Evolutionary conservation across 345 rosid genomes (phyloP).

Genomic region (Euphorbia tirucalli): DNA sequence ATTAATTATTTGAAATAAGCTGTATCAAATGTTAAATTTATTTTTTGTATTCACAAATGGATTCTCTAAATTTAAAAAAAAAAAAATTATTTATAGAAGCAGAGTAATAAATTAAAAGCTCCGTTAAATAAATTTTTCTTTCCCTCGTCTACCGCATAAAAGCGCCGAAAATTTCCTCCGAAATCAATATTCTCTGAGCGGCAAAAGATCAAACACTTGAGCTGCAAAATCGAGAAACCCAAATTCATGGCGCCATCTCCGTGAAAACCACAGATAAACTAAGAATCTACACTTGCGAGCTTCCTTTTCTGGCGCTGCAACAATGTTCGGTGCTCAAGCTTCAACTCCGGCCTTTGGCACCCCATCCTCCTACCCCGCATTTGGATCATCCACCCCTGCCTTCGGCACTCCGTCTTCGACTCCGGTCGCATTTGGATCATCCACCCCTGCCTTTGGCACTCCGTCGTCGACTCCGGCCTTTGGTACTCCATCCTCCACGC

Average conservation of each 20-base stretch:
- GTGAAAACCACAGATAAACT: neutral
- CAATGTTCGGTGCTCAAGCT: conserved; percentile 43
- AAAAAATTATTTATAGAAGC: no score
- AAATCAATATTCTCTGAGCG: neutral
- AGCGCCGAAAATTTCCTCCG: neutral
- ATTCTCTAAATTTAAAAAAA: no score
- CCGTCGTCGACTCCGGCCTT: conserved; percentile 46
- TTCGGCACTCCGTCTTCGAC: conserved; percentile 52
- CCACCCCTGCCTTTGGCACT: conserved; percentile 52
- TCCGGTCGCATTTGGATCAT: conserved; percentile 38
- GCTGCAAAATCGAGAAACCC: neutral
- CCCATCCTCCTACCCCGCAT: conserved; percentile 34
- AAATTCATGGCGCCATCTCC: conserved; percentile 15
- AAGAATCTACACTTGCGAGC: neutral
- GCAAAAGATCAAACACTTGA: conserved; percentile 18
- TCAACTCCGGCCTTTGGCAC: conserved; percentile 55
- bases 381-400: conserved; percentile 38
- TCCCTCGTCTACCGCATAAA: neutral
- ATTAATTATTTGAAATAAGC: no score
- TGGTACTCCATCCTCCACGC: conserved; percentile 26
- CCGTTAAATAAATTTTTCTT: no score
- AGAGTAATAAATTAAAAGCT: no score
- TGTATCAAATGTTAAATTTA: no score
- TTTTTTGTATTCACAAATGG: no score
- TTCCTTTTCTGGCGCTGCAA: conserved; percentile 6